Evolutionary conservation across 2,329 filamentous ascomycete species (phyloP).

Genomic region (Ophiocordyceps camponoti-saundersi): DNA sequence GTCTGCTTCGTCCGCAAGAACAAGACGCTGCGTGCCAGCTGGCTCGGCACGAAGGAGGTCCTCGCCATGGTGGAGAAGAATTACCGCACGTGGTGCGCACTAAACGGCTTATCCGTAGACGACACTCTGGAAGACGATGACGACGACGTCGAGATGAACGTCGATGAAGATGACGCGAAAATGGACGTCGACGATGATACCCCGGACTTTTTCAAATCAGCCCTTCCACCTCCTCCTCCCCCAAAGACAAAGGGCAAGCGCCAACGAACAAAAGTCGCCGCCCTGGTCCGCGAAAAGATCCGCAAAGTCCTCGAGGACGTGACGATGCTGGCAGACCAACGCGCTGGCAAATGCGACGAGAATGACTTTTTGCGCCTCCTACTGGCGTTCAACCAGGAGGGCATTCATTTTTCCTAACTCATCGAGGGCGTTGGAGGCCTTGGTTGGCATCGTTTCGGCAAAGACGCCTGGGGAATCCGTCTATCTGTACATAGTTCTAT

Average conservation of each 20-base stretch:
- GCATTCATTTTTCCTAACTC: constrained; percentile 69
- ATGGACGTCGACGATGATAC: constrained; percentile 49
- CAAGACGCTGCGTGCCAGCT: constrained; percentile 69
- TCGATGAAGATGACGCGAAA: constrained; percentile 21
- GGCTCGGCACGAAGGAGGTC: constrained; percentile 65
- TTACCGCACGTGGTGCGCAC: constrained; percentile 78
- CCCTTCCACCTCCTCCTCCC: constrained; percentile 21
- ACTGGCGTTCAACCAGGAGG: constrained; percentile 73
- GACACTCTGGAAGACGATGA: constrained; percentile 38
- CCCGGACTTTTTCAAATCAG: constrained; percentile 71
- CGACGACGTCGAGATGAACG: constrained; percentile 15
- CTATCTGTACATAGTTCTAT: too few relatives aligned
- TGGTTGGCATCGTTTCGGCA: neutral
- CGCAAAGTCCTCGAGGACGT: constrained; percentile 67
- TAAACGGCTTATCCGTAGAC: constrained; percentile 66
- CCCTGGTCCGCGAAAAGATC: constrained; percentile 76
- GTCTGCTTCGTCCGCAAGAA: constrained; percentile 67
- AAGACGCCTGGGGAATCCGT: neutral
- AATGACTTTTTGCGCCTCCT: constrained; percentile 77
- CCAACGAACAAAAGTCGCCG: constrained; percentile 62
- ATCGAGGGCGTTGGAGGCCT: too few relatives aligned
- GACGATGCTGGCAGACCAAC: constrained; percentile 64
- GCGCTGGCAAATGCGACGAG: constrained; percentile 77
- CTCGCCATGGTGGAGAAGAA: constrained; percentile 71
- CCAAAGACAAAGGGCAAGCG: constrained; percentile 50